These are phyloP conservation scores for Colletotrichum tamarilloi DNA, from an alignment of 2,329 filamentous ascomycete species.

Conservation along the genomic window DNA sequence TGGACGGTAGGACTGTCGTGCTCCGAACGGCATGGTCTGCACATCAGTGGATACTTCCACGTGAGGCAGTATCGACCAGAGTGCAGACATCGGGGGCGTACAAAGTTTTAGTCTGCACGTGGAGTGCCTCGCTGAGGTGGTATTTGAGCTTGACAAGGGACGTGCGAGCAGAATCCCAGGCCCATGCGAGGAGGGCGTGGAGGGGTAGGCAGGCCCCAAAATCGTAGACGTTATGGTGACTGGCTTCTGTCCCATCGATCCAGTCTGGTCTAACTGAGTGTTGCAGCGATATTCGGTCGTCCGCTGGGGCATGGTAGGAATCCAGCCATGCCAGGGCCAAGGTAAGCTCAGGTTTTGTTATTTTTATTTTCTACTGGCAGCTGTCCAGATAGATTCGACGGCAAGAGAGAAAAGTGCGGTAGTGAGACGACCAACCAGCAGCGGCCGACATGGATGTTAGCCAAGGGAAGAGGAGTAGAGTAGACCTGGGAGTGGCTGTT, in stretches of 20 bases:
- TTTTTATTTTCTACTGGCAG: slow-evolving; percentile 1
- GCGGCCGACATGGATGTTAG: slow-evolving; percentile 16
- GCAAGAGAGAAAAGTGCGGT: slow-evolving; percentile 3
- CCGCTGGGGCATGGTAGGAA: slow-evolving; percentile 9
- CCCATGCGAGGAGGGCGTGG: slow-evolving; percentile 23
- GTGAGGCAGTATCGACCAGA: slow-evolving; percentile 31
- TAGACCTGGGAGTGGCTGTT: slow-evolving; percentile 8
- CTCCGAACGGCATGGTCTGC: slow-evolving; percentile 31
- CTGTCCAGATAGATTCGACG: slow-evolving; percentile 4
- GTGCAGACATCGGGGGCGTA: slow-evolving; percentile 30
- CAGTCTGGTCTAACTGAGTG: not conserved
- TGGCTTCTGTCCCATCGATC: slow-evolving; percentile 4
- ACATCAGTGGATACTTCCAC: slow-evolving; percentile 36
- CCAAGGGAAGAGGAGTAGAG: slow-evolving; percentile 1
- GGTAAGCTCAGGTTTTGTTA: not conserved
- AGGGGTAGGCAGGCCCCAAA: slow-evolving; percentile 22
- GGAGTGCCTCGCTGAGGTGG: slow-evolving; percentile 25
- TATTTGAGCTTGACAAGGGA: slow-evolving; percentile 24
- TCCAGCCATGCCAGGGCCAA: slow-evolving; percentile 5
- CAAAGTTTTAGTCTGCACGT: slow-evolving; percentile 36
- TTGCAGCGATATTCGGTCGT: not conserved
- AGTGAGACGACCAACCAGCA: slow-evolving; percentile 21
- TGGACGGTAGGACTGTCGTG: slow-evolving; percentile 11
- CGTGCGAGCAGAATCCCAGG: slow-evolving; percentile 21
- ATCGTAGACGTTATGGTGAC: slow-evolving; percentile 8